Base-by-base conservation (phyloP, 2,329 filamentous ascomycete genomes). In the Aspergillus vadensis region DNA sequence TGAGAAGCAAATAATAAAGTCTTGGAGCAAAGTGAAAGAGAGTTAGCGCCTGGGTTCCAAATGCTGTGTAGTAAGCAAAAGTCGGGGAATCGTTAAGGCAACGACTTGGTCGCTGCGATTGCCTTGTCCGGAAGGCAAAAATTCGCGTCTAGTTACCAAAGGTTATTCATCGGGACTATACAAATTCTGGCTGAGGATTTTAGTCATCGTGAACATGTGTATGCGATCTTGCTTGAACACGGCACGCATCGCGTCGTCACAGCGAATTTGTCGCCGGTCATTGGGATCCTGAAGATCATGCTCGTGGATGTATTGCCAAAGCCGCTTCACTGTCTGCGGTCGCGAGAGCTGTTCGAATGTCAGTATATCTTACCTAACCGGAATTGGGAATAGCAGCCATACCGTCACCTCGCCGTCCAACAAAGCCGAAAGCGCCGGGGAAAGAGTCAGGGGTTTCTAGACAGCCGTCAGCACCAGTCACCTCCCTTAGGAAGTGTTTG, bases 191-290 rank as follows among this genome's bases (percentile, higher is more conserved):
- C 91, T 92, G 10, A 98, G 86, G 15, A 97, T 86, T 82, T 97
- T 97, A 82, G 97, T 98, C 94, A 99, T 98, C 68, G 92, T 93
- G 77, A 99, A 99, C 95, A 99, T 99, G 78, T 98, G 92, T 53
- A 99, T 90, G 71, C 86, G 91, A 70, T 92, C 87, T 71, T 90
- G 86, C 76, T 96, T 96, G 81, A 99, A 99, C 7, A 99, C 90
- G 6, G 90, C 90, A 62, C 91, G 88, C 89, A 99, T 90, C 68
- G 87, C 88, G 23, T 96, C 91, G 77, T 99, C 95, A 79, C 95
- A 99, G 27, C 87, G 82, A 65, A 99, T 99, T 68, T 97, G 92
- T 21, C 95, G 90, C 76, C 93, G 94, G 80, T 99, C 94, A 65
- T 77, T 86, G 0, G 93, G 94, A 68, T 98, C 93, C 77, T 99